Evolutionary conservation across 2,329 filamentous ascomycete genomes (phyloP).

Genomic region (Zasmidium citrigriseum): DNA sequence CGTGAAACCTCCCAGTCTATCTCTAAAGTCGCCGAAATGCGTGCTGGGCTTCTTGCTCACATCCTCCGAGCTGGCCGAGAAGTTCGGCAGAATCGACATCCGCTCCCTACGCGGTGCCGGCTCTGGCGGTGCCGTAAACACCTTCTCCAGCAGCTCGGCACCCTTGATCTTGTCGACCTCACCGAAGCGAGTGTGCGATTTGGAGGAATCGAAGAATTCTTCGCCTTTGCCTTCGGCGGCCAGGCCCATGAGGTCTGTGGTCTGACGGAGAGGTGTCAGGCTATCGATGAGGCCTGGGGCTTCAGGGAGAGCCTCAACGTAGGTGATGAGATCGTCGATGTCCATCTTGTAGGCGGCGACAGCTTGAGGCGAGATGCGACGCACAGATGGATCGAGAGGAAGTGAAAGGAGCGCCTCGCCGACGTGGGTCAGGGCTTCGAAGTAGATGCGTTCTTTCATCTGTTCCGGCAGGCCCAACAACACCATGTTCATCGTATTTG

Average conservation of each 20-base stretch:
- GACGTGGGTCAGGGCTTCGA: constrained; percentile 90
- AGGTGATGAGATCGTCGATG: constrained; percentile 78
- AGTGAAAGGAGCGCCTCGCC: constrained; percentile 61
- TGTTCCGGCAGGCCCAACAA: constrained; percentile 89
- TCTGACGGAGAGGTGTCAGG: constrained; percentile 90
- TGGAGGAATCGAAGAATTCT: constrained; percentile 92
- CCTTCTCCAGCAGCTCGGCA: constrained; percentile 86
- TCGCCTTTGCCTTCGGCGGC: constrained; percentile 73
- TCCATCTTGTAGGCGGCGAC: constrained; percentile 80
- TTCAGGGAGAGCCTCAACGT: constrained; percentile 77
- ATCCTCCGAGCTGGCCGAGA: constrained; percentile 10
- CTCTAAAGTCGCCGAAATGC: constrained; percentile 25
- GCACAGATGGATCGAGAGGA: constrained; percentile 76
- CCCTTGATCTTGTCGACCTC: constrained; percentile 90
- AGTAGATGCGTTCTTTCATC: constrained; percentile 97
- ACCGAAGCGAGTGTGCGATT: constrained; percentile 88
- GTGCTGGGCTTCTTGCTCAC: constrained; percentile 26
- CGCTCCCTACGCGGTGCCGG: constrained; percentile 15
- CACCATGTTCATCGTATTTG: constrained; percentile 95
- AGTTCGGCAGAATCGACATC: constrained; percentile 22
- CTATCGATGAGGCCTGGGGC: constrained; percentile 88
- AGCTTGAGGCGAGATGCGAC: constrained; percentile 83
- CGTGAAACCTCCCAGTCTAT: constrained; percentile 24
- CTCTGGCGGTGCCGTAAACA: constrained; percentile 20
- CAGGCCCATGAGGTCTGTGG: constrained; percentile 78